These are phyloP conservation scores for Barbatosphaeria neglecta DNA, from an alignment of 495 filamentous ascomycete species.

Conservation along the genomic window DNA sequence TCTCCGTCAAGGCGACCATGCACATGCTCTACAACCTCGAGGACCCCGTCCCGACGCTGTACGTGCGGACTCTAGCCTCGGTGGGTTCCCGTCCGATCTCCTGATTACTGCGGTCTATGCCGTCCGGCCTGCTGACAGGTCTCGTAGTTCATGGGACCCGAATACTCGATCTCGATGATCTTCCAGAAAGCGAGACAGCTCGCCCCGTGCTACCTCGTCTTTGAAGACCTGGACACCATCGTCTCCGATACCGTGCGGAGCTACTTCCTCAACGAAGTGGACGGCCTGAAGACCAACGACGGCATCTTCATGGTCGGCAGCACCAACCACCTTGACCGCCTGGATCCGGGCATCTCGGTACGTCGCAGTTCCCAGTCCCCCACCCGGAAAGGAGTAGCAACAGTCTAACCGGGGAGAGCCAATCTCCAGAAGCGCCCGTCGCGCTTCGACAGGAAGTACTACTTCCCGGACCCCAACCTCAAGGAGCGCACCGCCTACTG, in stretches of 20 bases:
- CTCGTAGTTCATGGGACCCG: slow-evolving; percentile 27
- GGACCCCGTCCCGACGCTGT: slow-evolving; percentile 21
- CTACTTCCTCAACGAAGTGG: slow-evolving; percentile 64
- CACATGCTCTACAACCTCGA: slow-evolving; percentile 35
- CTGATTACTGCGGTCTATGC: slow-evolving; percentile 8
- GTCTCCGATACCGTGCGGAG: slow-evolving; percentile 39
- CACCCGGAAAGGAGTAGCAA: too few relatives aligned
- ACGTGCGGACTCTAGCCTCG: slow-evolving; percentile 24
- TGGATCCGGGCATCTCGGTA: slow-evolving; percentile 50
- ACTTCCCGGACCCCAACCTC: slow-evolving; percentile 42
- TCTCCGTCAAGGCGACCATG: slow-evolving; percentile 57
- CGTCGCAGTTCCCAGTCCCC: not conserved
- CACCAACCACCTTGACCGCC: slow-evolving; percentile 48
- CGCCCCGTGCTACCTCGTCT: slow-evolving; percentile 41
- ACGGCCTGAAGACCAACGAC: slow-evolving; percentile 55
- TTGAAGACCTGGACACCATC: slow-evolving; percentile 59
- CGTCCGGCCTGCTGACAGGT: slow-evolving; percentile 28
- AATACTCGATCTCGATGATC: slow-evolving; percentile 32
- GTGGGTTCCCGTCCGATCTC: slow-evolving; percentile 9
- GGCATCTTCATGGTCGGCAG: slow-evolving; percentile 55
- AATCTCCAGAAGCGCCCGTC: slow-evolving; percentile 40
- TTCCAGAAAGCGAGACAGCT: slow-evolving; percentile 39
- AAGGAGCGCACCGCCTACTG: slow-evolving; percentile 45
- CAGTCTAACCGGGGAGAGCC: not conserved
- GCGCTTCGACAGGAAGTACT: slow-evolving; percentile 54